Base-by-base conservation (phyloP, 768 basidiomycete genomes). In the Chalciporus pseudorubinellus region DNA sequence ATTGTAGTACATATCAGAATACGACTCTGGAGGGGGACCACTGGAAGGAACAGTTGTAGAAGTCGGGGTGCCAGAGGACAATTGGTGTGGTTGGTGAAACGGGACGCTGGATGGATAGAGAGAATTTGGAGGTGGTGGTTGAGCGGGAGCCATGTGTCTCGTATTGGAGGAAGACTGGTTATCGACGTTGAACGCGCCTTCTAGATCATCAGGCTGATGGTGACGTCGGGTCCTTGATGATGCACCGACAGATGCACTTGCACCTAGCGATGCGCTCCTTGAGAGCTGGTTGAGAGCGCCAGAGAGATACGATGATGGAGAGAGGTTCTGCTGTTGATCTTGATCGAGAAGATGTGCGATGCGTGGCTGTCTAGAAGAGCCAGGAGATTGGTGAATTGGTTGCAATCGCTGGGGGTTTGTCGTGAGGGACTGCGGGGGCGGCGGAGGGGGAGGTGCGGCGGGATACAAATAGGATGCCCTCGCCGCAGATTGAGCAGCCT, bases 131-230 rank as follows among this genome's bases (percentile, higher is more conserved):
- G 57, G 55, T 48, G 77, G 80, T 18, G 72, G 66, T 52, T 76
- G 74, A 39, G 78, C 50, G 1, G 57, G 13, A 13, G 63, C 61
- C 46, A 63, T 66, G 44, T 58, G 65, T 14, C 58, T 61, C 4
- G 67, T 39, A 36, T 43, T 55, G 21, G 60, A 8, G 33, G 62
- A 9, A 19, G 55, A 28, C 44, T 67, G 66, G 5, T 48, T 24
- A 55, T 73, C 73, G 45, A 69, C 67, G 69, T 68, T 66, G 59
- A 75, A 74, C 51, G 77, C 75, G 52, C 75, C 73, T 53, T 88
- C 85, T 39, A 87, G 70, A 72, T 87, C 86, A 56, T 87, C 85
- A 50, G 78, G 79, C 55, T 83, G 77, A 67, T 85, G 85, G 62
- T 83, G 86, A 59, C 85, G 82, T 56, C 84, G 79, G 28, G 70